phyloP scores from a whole-genome alignment of 768 basidiomycete genomes.

The Cytidiella melzeri region DNA sequence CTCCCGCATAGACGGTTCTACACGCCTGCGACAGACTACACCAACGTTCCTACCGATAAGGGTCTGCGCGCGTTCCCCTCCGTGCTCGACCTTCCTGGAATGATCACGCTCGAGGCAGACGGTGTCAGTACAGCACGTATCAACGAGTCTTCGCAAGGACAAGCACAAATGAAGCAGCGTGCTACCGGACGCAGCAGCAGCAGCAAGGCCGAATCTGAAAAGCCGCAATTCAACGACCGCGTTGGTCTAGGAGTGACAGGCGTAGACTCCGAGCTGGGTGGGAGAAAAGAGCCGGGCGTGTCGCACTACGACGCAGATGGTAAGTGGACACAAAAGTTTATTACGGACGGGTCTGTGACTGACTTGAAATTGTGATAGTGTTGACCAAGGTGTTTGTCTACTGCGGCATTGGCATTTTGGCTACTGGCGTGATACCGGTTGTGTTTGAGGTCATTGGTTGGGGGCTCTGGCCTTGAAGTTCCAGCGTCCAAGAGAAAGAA shows the following conservation, averaged over 20 bases:
- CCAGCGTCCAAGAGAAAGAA: no score
- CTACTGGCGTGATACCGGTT: constrained; percentile 55
- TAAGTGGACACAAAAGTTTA: no score
- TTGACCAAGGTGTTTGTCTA: constrained; percentile 90
- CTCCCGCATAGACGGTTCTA: constrained; percentile 87
- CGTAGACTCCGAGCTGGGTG: constrained; percentile 28
- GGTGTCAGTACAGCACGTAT: constrained; percentile 20
- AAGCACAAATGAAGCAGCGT: neutral
- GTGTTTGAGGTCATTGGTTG: constrained; percentile 64
- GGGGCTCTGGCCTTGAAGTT: no score
- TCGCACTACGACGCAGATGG: constrained; percentile 88
- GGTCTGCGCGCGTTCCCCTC: constrained; percentile 73
- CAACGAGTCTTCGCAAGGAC: neutral
- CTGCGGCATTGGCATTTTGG: constrained; percentile 73
- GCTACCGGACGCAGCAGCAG: constrained; percentile 7
- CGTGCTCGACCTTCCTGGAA: constrained; percentile 69
- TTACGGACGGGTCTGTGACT: no score
- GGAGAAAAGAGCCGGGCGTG: constrained; percentile 26
- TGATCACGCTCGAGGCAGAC: constrained; percentile 23
- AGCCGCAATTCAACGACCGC: constrained; percentile 6
- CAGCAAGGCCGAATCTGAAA: constrained; percentile 1
- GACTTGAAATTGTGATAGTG: constrained; percentile 38
- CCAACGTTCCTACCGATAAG: constrained; percentile 52
- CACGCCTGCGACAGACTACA: constrained; percentile 87
- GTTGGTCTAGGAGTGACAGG: constrained; percentile 37